These are phyloP conservation scores for Nannochloropsis limnetica DNA, from an alignment of 352 stramenopile genomes.

Conservation along the genomic window DNA sequence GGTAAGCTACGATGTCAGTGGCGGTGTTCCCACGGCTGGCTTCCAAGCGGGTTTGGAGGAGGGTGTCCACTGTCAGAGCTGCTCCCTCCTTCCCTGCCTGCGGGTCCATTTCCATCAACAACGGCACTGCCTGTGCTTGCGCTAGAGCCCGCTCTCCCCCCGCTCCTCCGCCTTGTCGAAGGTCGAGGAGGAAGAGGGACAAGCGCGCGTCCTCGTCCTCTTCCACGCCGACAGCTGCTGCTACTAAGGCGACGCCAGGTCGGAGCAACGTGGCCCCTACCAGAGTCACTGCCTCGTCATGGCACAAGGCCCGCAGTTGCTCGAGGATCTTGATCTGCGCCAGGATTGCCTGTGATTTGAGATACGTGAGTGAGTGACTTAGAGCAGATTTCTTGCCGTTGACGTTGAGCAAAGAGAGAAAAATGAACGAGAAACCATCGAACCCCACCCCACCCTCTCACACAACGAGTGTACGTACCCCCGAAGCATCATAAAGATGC, in stretches of 20 bases:
- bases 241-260: background rate
- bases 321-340: conserved; percentile 10
- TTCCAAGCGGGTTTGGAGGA: background rate
- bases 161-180: background rate
- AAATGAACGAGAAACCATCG: background rate
- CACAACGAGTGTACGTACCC: conserved; percentile 1
- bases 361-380: background rate
- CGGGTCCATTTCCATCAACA: background rate
- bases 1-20: background rate
- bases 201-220: background rate
- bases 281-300: background rate
- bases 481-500: conserved; percentile 9
- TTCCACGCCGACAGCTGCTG: background rate
- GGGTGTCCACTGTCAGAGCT: background rate
- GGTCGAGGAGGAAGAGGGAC: background rate
- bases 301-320: background rate
- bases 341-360: background rate
- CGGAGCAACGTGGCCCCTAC: conserved; percentile 7
- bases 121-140: background rate
- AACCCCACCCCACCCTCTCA: background rate
- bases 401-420: background rate
- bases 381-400: background rate
- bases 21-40: background rate
- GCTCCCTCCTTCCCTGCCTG: background rate
- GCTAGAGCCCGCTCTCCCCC: background rate